A percentile compares a stretch with the other conserved stretches of the same genome.
Conservation (phyloP, 495 filamentous ascomycete genomes). For the Aspergillus cavernicola region DNA sequence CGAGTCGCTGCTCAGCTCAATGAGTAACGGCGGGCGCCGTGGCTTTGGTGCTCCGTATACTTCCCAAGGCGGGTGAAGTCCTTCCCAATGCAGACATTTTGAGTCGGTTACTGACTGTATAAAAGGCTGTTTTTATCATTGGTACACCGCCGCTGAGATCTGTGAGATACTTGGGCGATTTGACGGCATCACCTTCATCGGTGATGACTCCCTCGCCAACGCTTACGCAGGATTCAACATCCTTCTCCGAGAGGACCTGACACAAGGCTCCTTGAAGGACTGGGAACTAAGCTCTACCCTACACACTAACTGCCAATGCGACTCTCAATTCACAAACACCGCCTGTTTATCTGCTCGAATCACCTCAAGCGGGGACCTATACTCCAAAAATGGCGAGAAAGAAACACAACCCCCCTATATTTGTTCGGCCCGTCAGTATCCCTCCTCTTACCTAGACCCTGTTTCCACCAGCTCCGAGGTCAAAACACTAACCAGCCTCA, state of each 20-base stretch:
- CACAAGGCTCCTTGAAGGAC: constrained; percentile 38
- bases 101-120: constrained; percentile 3
- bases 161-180: constrained; percentile 50
- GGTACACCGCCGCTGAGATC: constrained; percentile 43
- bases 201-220: constrained; percentile 40
- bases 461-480: too few relatives aligned
- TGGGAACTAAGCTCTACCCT: constrained; percentile 36
- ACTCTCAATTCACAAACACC: constrained; percentile 37
- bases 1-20: constrained; percentile 36
- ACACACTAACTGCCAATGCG: constrained; percentile 34
- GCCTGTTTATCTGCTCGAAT: constrained; percentile 33
- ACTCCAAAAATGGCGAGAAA: constrained; percentile 12
- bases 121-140: constrained; percentile 43
- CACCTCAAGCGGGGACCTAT: constrained; percentile 30
- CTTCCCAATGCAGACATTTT: not conserved
- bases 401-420: constrained; percentile 15
- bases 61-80: constrained; percentile 30
- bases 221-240: constrained; percentile 49
- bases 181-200: constrained; percentile 42
- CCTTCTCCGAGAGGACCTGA: constrained; percentile 43
- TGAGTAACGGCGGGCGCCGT: constrained; percentile 45
- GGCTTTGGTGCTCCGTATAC: constrained; percentile 44
- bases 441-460: not conserved
- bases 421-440: constrained; percentile 23
- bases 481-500: constrained; percentile 3